Base-by-base conservation (phyloP, 2,329 filamentous ascomycete species). In the Aspergillus alliaceus region DNA sequence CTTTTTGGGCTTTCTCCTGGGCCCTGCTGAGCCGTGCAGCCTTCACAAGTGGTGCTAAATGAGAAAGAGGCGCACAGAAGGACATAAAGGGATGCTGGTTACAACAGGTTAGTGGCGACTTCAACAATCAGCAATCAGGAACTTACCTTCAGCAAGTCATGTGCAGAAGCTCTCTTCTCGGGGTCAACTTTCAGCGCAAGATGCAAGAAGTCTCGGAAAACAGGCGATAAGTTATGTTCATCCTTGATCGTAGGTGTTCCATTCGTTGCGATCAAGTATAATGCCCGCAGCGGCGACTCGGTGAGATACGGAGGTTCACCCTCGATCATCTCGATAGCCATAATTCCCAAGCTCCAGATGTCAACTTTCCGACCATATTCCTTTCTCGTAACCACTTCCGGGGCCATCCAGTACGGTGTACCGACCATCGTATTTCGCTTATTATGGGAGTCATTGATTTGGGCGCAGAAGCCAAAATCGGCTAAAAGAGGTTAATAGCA, bases 291-390 rank as follows among this genome's bases (percentile, higher is more conserved):
- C 5, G 95, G 95, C 35, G 91, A 96, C 75, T 99, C 95, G 37
- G 93, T 98, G 58, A 99, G 82, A 72, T 98, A 99, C 24, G 95
- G 95, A 12, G 95, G 95, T 75, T 98, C 95, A 72, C 93, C 95
- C 78, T 98, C 95, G 64, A 99, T 96, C 95, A 99, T 99, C 77
- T 99, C 95, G 69, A 99, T 98, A 7, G 95, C 92, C 95, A 99
- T 98, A 78, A 99, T 99, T 58, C 95, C 95, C 44, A 99, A 80
- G 58, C 91, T 96, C 95, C 95, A 99, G 66, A 99, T 97, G 71
- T 99, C 95, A 54, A 99, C 93, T 77, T 98, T 99, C 61, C 93
- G 89, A 64, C 95, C 95, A 76, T 99, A 99, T 77, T 98, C 95
- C 75, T 98, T 98, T 40, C 93, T 84, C 6, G 92, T 98, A 27